phyloP scores from a whole-genome alignment of 2,329 filamentous ascomycete species.

The Penicillium concentricum region DNA sequence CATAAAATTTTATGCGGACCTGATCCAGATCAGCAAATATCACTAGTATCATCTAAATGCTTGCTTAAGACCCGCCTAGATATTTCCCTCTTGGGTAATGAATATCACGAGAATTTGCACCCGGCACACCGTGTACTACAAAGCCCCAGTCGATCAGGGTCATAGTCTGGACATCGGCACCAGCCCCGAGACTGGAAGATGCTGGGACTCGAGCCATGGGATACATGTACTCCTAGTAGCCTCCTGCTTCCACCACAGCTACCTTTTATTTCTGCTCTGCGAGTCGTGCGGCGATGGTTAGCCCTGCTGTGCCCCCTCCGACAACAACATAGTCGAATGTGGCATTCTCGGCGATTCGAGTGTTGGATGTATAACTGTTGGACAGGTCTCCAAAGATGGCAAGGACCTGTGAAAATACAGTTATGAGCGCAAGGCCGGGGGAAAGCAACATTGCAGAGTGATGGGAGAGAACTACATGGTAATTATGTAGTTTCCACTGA shows the following conservation, averaged over 20 bases:
- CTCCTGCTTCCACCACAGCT: constrained; percentile 41
- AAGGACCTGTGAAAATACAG: background rate
- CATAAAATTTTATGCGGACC: constrained; percentile 36
- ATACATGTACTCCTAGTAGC: constrained; percentile 54
- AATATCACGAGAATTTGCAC: constrained; percentile 42
- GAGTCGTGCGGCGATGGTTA: constrained; percentile 51
- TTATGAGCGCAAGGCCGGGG: background rate
- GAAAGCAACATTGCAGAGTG: background rate
- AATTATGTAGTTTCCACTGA: background rate
- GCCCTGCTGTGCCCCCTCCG: constrained; percentile 40
- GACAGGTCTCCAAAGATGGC: background rate
- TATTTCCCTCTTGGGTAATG: constrained; percentile 33
- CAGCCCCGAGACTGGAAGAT: constrained; percentile 22
- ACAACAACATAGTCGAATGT: constrained; percentile 35
- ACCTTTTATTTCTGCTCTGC: constrained; percentile 48
- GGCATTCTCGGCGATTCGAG: background rate
- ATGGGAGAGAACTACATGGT: background rate
- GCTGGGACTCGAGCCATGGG: constrained; percentile 52
- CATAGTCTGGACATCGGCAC: constrained; percentile 16
- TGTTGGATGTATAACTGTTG: background rate
- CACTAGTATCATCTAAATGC: background rate
- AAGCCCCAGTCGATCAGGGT: constrained; percentile 54
- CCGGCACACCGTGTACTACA: constrained; percentile 49
- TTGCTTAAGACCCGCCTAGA: constrained; percentile 31
- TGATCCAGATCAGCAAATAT: constrained; percentile 6